Conservation (phyloP, 495 filamentous ascomycete genomes). For the Podospora pseudocomata region DNA sequence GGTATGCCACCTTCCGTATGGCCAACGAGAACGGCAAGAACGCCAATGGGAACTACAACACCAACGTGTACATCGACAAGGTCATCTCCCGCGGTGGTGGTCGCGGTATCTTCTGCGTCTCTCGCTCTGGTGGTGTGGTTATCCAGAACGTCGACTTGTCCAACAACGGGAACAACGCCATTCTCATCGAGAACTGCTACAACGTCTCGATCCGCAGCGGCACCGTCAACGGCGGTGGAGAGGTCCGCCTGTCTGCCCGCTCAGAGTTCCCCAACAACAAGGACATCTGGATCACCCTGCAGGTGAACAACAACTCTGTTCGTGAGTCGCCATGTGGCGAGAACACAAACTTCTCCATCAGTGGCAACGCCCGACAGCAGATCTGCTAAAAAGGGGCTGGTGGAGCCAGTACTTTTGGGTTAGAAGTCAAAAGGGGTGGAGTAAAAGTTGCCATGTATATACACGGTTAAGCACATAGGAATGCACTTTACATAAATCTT, state of each 20-base stretch:
- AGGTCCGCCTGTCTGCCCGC: slow-evolving; percentile 42
- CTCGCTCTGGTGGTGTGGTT: slow-evolving; percentile 40
- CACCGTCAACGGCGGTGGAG: slow-evolving; percentile 43
- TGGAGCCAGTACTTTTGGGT: not conserved
- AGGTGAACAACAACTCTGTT: slow-evolving; percentile 40
- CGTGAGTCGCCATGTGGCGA: slow-evolving; percentile 43
- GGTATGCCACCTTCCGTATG: slow-evolving; percentile 46
- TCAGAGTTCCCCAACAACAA: slow-evolving; percentile 43
- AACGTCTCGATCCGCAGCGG: slow-evolving; percentile 41
- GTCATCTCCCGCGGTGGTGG: slow-evolving; percentile 47
- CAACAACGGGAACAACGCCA: slow-evolving; percentile 46
- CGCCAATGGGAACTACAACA: slow-evolving; percentile 36
- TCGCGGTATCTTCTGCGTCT: slow-evolving; percentile 47
- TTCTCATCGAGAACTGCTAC: slow-evolving; percentile 50
- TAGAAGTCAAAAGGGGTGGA: not conserved
- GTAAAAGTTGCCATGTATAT: not conserved
- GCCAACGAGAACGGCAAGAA: slow-evolving; percentile 45
- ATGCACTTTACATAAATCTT: not conserved
- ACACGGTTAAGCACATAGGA: not conserved
- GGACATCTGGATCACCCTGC: slow-evolving; percentile 41
- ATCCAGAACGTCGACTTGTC: slow-evolving; percentile 40
- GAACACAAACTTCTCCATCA: slow-evolving; percentile 43
- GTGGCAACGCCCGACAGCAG: slow-evolving; percentile 15
- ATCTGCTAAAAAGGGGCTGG: not conserved
- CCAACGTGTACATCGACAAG: slow-evolving; percentile 43